phyloP scores from a whole-genome alignment of 139 green algal species.

The Limnomonas spitsbergensis region DNA sequence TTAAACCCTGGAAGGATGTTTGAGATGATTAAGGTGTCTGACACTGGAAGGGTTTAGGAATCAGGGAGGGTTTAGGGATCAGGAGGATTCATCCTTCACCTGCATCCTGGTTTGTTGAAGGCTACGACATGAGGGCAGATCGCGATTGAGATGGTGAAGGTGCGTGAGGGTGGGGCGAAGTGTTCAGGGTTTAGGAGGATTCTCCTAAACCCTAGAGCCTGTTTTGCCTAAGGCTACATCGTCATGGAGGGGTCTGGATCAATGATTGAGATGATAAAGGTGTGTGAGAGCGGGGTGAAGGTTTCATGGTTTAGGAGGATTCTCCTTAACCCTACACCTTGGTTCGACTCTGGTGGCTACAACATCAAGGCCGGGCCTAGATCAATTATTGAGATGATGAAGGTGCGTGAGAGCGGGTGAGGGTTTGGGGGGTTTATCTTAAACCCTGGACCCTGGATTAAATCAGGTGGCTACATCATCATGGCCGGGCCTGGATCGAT shows the following conservation, averaged over 20 bases:
- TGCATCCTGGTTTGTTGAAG: slow-evolving; percentile 81
- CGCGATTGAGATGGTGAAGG: slow-evolving; percentile 72
- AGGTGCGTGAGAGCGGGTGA: no score
- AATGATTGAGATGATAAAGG: slow-evolving; percentile 73
- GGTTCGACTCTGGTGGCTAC: slow-evolving; percentile 91
- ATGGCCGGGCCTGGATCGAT: slow-evolving; percentile 84
- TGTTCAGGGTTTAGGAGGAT: no score
- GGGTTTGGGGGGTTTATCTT: no score
- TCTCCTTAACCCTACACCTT: slow-evolving; percentile 93
- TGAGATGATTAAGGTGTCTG: no score
- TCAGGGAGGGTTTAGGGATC: no score
- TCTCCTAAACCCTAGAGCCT: no score
- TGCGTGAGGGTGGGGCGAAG: no score
- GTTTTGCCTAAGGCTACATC: no score
- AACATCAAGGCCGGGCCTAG: slow-evolving; percentile 92
- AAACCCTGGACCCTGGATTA: no score
- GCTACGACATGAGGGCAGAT: slow-evolving; percentile 97
- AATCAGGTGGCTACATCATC: slow-evolving; percentile 93
- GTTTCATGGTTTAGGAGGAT: no score
- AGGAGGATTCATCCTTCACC: slow-evolving; percentile 97
- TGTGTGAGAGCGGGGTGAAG: no score
- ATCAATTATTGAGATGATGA: slow-evolving; percentile 72
- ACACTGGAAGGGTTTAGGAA: slow-evolving; percentile 86
- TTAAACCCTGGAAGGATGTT: no score
- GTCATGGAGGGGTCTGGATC: slow-evolving; percentile 82